Conservation (phyloP, 1,284 basidiomycete species). For the Neolentinus lepideus region DNA sequence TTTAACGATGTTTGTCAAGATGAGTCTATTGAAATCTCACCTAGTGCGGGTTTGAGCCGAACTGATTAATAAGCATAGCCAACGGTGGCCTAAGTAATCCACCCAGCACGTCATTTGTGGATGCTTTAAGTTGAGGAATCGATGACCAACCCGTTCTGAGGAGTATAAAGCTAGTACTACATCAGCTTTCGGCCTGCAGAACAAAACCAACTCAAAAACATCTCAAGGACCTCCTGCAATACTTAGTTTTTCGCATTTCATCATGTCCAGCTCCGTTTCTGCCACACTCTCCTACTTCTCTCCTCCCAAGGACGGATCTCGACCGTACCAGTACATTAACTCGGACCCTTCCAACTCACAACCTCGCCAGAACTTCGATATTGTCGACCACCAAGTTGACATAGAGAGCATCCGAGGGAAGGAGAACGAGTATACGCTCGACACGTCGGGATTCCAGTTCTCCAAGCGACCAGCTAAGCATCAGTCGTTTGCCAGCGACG, state of each 20-base stretch:
- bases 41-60: no score
- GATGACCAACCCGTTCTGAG: not conserved
- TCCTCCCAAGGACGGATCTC: conserved; percentile 25
- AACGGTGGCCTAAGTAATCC: not conserved
- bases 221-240: not conserved
- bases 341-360: conserved; percentile 13
- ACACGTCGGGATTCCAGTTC: conserved; percentile 51
- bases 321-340: conserved; percentile 21
- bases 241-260: not conserved
- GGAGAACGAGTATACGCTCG: conserved; percentile 38
- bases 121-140: not conserved
- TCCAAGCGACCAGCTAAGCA: conserved; percentile 33
- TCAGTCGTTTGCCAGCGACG: conserved; percentile 37
- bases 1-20: no score
- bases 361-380: conserved; percentile 15
- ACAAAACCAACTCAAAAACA: not conserved
- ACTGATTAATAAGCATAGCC: not conserved
- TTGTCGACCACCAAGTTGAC: conserved; percentile 21
- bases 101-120: not conserved
- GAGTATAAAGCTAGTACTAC: not conserved
- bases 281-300: conserved; percentile 20
- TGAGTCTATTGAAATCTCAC: no score
- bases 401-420: conserved; percentile 56
- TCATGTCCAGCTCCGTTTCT: conserved; percentile 1
- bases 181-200: not conserved